Base-by-base conservation (phyloP, 192 early-diverging fungal genomes). In the Backusella australiensis region DNA sequence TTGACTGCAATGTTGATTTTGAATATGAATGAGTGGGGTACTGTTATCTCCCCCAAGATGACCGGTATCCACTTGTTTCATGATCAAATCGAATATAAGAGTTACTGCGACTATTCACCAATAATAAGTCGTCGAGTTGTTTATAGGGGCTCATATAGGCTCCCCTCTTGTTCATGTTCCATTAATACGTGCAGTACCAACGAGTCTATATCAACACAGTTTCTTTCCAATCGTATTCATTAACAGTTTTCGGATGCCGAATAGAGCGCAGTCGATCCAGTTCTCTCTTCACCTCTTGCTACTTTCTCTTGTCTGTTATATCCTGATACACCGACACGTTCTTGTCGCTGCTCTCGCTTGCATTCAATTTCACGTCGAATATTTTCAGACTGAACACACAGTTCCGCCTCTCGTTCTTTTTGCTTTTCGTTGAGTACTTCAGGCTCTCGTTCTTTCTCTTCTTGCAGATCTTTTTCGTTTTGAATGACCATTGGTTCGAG, bases 191-290 rank as follows among this genome's bases (percentile, higher is more conserved):
- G 77, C 21, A 88, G 72, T n/a, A 78, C 69, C 85, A 84, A 86
- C 1, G 53, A 42, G 21, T 59, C 46, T 49, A 38, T 34, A 29
- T 78, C 84, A 12, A 66, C 42, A 6, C 34, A 19, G 1, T 73
- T 69, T 7, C 81, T 79, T 36, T 89, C 88, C 38, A 91, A 73
- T 34, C 83, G 85, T 5, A 87, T 34, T 91, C 86, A 1, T 85
- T 78, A 21, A 88, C 83, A 41, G 90, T 82, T 52, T 91, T 85
- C 15, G 83, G 85, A 73, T 92, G 90, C 26, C 88, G 81, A 23
- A 92, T 83, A 11, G 85, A 69, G 44, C 85, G 84, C 8, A 93
- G 68, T 34, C 82, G 80, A n/a, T 89, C 86, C 34, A 92, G 78
- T 77, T 91, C 89, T 49, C 82, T 75, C 49, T 77, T 77, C 3